Evolutionary conservation across 495 filamentous ascomycete species (phyloP).

Genomic region (Penicillium cinerascens): DNA sequence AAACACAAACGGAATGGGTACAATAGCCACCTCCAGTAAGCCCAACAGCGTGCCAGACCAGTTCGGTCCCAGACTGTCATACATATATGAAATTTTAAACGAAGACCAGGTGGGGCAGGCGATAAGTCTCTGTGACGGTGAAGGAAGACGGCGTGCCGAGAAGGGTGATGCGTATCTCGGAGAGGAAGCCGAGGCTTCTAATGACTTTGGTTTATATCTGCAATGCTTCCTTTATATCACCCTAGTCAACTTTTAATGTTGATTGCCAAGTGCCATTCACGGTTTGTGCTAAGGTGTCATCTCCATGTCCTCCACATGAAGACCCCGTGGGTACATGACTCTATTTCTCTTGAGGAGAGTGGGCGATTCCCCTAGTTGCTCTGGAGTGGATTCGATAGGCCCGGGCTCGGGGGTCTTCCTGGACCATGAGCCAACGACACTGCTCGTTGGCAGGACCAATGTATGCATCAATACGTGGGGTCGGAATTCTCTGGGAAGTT

Average conservation of each 20-base stretch:
- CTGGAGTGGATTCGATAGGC: not conserved
- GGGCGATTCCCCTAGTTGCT: not conserved
- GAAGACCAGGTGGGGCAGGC: slow-evolving; percentile 10
- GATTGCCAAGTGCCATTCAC: not conserved
- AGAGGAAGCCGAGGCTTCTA: slow-evolving; percentile 7
- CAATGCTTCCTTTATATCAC: not conserved
- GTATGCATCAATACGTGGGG: not conserved
- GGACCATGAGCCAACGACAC: not conserved
- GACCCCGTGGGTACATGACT: not conserved
- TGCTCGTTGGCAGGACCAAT: not conserved
- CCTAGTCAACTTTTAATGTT: not conserved
- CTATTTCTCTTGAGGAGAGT: not conserved
- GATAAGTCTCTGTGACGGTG: slow-evolving; percentile 16
- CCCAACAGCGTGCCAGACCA: slow-evolving; percentile 79
- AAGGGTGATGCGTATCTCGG: slow-evolving; percentile 8
- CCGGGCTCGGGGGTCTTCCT: not conserved
- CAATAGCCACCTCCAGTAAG: slow-evolving; percentile 61
- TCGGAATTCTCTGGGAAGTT: slow-evolving; percentile 3
- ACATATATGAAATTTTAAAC: slow-evolving; percentile 54
- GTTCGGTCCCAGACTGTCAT: slow-evolving; percentile 61
- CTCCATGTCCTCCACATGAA: not conserved
- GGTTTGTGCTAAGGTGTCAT: not conserved
- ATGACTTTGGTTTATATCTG: not conserved
- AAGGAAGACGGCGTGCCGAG: slow-evolving; percentile 1
- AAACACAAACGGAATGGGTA: slow-evolving; percentile 79